Conservation (phyloP, 2,329 filamentous ascomycete species). For the Penicillium fuscoglaucum region DNA sequence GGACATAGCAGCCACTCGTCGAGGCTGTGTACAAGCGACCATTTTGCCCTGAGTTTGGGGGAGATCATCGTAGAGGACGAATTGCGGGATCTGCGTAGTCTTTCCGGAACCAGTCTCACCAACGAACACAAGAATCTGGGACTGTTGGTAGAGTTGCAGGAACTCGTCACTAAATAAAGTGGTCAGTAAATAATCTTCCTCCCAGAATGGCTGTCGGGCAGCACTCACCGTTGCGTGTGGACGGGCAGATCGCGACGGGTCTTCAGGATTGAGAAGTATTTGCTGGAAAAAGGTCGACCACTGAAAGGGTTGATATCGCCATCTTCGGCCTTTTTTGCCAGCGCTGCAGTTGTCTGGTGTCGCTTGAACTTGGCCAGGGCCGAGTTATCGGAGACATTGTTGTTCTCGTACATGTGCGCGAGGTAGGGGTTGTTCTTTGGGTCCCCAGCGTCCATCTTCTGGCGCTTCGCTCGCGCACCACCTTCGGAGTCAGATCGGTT, state of each 20-base stretch:
- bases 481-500: conserved; percentile 55
- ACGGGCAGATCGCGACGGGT: conserved; percentile 83
- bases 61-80: conserved; percentile 94
- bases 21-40: conserved; percentile 94
- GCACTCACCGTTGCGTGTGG: conserved; percentile 76
- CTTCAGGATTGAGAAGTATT: conserved; percentile 89
- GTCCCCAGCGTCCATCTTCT: conserved; percentile 52
- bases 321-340: conserved; percentile 75
- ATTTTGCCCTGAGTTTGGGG: conserved; percentile 84
- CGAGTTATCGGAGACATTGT: conserved; percentile 43
- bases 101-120: conserved; percentile 99
- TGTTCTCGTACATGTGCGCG: conserved; percentile 71
- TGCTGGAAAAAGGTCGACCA: conserved; percentile 69
- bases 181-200: conserved; percentile 8
- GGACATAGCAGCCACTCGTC: conserved; percentile 97
- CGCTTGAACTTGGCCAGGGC: conserved; percentile 68
- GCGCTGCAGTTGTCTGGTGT: conserved; percentile 75
- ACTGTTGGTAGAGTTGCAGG: conserved; percentile 85
- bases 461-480: conserved; percentile 54
- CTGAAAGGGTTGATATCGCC: conserved; percentile 84
- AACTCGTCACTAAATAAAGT: conserved; percentile 72
- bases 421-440: conserved; percentile 79
- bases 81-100: conserved; percentile 98
- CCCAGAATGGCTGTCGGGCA: background rate
- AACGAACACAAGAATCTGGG: conserved; percentile 96